Evolutionary conservation across 2,329 filamentous ascomycete genomes (phyloP).

Genomic region (Ceratocystis harringtonii): DNA sequence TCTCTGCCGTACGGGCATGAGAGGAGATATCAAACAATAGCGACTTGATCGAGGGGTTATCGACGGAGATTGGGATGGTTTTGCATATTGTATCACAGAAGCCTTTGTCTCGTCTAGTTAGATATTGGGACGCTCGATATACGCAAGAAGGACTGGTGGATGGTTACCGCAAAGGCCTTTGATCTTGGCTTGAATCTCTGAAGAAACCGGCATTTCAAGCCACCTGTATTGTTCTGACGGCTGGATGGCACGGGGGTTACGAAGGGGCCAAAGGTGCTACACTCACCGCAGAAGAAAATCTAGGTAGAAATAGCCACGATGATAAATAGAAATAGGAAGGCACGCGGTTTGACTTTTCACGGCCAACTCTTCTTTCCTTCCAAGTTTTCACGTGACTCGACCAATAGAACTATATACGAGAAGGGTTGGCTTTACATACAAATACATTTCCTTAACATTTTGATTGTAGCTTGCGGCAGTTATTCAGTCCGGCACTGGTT

Average conservation of each 20-base stretch:
- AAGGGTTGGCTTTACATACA: background rate
- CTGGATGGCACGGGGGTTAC: background rate
- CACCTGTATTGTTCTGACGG: background rate
- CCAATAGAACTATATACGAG: background rate
- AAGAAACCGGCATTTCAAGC: background rate
- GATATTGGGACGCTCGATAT: background rate
- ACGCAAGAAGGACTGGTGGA: background rate
- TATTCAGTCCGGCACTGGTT: background rate
- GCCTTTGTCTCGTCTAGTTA: constrained; percentile 2
- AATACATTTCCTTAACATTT: background rate
- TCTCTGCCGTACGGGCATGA: constrained; percentile 21
- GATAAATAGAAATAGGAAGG: background rate
- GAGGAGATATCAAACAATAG: constrained; percentile 24
- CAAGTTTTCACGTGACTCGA: background rate
- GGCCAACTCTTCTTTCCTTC: background rate
- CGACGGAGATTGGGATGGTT: constrained; percentile 17
- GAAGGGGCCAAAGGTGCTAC: background rate
- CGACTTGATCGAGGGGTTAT: constrained; percentile 18
- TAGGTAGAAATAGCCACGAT: background rate
- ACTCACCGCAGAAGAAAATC: background rate
- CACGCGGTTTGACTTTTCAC: background rate
- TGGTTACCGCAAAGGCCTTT: background rate
- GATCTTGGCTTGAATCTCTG: constrained; percentile 3
- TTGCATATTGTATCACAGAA: constrained; percentile 14
- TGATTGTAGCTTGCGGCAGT: background rate